phyloP scores from a whole-genome alignment of 2,329 filamentous ascomycete species.

The Cadophora luteo-olivacea region DNA sequence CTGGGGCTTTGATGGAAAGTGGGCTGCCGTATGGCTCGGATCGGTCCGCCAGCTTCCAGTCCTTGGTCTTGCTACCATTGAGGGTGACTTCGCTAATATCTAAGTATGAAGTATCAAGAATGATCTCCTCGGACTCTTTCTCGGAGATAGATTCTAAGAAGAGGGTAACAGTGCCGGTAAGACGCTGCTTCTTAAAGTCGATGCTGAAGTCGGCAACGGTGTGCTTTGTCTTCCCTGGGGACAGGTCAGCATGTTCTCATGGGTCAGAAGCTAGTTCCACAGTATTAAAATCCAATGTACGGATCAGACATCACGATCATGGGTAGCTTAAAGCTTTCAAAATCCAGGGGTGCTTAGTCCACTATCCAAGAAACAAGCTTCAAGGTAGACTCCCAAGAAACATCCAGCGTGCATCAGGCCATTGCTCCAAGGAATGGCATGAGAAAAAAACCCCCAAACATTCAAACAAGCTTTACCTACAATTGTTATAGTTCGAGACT shows the following conservation, averaged over 20 bases:
- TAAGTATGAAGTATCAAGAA: slow-evolving; percentile 88
- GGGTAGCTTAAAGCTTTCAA: background rate
- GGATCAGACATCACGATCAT: no score
- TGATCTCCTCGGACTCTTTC: slow-evolving; percentile 74
- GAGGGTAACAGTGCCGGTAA: slow-evolving; percentile 79
- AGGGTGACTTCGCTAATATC: slow-evolving; percentile 75
- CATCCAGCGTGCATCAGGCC: background rate
- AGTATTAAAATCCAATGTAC: no score
- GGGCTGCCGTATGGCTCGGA: slow-evolving; percentile 78
- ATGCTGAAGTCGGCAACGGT: slow-evolving; percentile 82
- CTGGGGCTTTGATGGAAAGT: slow-evolving; percentile 67
- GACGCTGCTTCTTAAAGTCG: slow-evolving; percentile 79
- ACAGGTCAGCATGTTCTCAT: background rate
- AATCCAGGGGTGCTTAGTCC: no score
- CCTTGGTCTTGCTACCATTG: slow-evolving; percentile 62
- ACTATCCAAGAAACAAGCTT: no score
- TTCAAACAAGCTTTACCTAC: slow-evolving; percentile 44
- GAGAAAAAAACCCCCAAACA: background rate
- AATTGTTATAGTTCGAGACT: slow-evolving; percentile 88
- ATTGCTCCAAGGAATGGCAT: background rate
- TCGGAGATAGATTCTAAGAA: slow-evolving; percentile 79
- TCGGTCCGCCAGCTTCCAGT: slow-evolving; percentile 72
- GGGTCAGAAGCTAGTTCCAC: no score
- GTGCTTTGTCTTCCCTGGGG: slow-evolving; percentile 73
- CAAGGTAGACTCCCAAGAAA: background rate